Conservation (phyloP, 2,329 filamentous ascomycete species). For the Penicillium sp. region DNA sequence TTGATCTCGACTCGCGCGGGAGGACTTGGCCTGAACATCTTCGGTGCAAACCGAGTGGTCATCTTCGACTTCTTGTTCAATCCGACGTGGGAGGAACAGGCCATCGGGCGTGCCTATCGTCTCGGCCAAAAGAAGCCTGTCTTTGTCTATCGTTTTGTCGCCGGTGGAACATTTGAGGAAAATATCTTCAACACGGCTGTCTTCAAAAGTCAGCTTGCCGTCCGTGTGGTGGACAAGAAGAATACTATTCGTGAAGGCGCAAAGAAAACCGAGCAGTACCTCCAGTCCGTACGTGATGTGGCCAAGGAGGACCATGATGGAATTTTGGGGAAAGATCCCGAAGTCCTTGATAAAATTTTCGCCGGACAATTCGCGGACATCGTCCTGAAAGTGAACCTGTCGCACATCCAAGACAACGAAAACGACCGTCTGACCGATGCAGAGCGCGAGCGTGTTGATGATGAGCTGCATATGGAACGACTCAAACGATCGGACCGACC, state of each 20-base stretch:
- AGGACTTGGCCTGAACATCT: constrained; percentile 77
- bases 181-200: constrained; percentile 67
- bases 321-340: constrained; percentile 56
- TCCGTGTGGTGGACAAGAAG: constrained; percentile 77
- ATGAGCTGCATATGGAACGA: constrained; percentile 40
- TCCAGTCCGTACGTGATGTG: constrained; percentile 56
- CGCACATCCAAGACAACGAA: constrained; percentile 68
- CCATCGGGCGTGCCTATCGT: constrained; percentile 78
- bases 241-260: constrained; percentile 65
- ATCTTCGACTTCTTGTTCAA: constrained; percentile 82
- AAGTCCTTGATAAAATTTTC: constrained; percentile 56
- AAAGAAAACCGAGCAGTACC: constrained; percentile 51
- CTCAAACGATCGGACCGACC: constrained; percentile 19
- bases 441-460: constrained; percentile 55
- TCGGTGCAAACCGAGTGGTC: constrained; percentile 76
- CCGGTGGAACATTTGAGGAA: constrained; percentile 75
- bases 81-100: constrained; percentile 77
- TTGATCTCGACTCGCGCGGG: constrained; percentile 81
- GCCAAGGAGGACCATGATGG: constrained; percentile 49
- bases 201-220: constrained; percentile 77
- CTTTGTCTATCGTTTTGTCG: constrained; percentile 76
- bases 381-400: constrained; percentile 54
- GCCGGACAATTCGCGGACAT: constrained; percentile 18
- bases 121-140: constrained; percentile 77
- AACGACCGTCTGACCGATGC: constrained; percentile 58